These are phyloP conservation scores for Globisporangium recalcitrans DNA, from an alignment of 352 stramenopile genomes.

Conservation along the genomic window DNA sequence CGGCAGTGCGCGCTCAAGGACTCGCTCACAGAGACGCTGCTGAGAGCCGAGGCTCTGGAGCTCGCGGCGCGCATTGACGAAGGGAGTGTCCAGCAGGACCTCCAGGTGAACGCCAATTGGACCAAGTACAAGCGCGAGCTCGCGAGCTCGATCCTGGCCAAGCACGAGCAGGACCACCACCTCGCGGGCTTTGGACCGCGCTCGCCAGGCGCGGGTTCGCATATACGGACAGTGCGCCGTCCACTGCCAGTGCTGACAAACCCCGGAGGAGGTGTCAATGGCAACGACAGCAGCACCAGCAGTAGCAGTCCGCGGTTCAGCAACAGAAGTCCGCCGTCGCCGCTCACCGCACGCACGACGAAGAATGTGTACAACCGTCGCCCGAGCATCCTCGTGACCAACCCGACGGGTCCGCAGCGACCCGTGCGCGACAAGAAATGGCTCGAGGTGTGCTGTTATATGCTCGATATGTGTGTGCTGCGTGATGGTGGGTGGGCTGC, in stretches of 20 bases:
- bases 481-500: too few species aligned
- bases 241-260: constrained; percentile 2
- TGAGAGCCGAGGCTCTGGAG: constrained; percentile 35
- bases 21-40: constrained; percentile 31
- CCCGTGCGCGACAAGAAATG: constrained; percentile 25
- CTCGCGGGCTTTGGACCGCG: constrained; percentile 37
- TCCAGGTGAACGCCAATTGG: constrained; percentile 45
- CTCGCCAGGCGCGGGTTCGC: constrained; percentile 13
- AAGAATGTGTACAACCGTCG: constrained; percentile 4
- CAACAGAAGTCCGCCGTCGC: background rate
- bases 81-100: constrained; percentile 36
- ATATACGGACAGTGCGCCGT: constrained; percentile 12
- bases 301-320: constrained; percentile 1
- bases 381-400: constrained; percentile 14
- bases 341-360: background rate
- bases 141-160: constrained; percentile 28
- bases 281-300: background rate
- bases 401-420: constrained; percentile 17
- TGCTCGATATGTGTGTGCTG: too few species aligned
- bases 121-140: constrained; percentile 46
- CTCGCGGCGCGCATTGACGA: constrained; percentile 37
- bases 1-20: constrained; percentile 62
- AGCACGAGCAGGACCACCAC: constrained; percentile 31
- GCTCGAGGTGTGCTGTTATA: too few species aligned
- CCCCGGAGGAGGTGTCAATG: background rate